Evolutionary conservation across 768 basidiomycete genomes (phyloP), one percentile per base, ranked within the genome.

Genomic region (Galerina sulciceps): DNA sequence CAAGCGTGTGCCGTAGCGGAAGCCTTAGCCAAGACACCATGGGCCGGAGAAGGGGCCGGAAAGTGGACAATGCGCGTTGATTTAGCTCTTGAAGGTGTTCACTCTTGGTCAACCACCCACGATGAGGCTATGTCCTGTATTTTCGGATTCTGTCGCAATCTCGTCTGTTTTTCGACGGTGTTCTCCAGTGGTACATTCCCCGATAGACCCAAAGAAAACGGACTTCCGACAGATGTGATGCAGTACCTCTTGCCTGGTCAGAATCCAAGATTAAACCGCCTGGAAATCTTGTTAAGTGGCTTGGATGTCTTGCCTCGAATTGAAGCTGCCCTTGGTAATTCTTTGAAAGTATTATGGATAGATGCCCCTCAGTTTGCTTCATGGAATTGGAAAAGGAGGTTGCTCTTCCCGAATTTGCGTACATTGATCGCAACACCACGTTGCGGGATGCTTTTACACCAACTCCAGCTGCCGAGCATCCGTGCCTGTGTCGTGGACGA

Each of bases 41-140:
- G 23, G 5, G n/a, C 18, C 11, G 17, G 20, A 11, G 34, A 50
- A 22, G 51, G 38, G 2, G 47, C 56, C 22, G 64, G 63, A n/a
- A 54, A 53, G 40, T 60, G 59, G 61, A 67, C 67, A 6, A 38
- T 62, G n/a, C 66, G 71, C n/a, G 53, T 72, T 35, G 71, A 72
- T 37, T 40, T 72, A 11, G 64, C 58, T 2, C 58, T 70, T 15
- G 66, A 68, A 59, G 65, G 61, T 26, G 55, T 55, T 20, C 66
- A 67, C 43, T 44, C 34, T 9, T 72, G 69, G 69, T 60, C 51
- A 3, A 13, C 41, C 26, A 41, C 40, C 17, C 69, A 72, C 55
- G 53, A 61, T 4, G 35, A 37, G 8, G 69, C 71, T 3, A 60
- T 72, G 40, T 44, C 45, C 26, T 57, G 54, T 20, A 68, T 72